Conservation (phyloP, 2,329 filamentous ascomycete genomes). For the Botrytis elliptica region DNA sequence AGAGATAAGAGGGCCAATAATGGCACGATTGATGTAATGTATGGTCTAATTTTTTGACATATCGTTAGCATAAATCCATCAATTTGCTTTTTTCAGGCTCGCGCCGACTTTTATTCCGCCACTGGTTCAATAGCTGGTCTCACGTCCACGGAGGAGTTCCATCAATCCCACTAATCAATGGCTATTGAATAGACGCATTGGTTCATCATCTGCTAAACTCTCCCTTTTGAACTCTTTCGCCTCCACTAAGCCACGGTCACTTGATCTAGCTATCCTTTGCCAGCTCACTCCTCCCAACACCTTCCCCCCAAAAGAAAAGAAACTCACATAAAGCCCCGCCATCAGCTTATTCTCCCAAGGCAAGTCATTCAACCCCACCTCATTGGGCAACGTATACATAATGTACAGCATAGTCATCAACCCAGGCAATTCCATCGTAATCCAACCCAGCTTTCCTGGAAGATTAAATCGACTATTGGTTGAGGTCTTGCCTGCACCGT, state of each 20-base stretch:
- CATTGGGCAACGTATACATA: slow-evolving; percentile 63
- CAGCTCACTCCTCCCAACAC: not conserved
- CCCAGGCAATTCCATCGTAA: slow-evolving; percentile 81
- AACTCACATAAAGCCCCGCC: slow-evolving; percentile 59
- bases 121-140: not conserved
- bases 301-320: not conserved
- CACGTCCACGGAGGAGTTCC: not conserved
- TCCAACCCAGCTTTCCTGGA: slow-evolving; percentile 85
- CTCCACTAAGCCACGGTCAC: not conserved
- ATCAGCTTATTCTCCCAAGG: slow-evolving; percentile 79
- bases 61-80: slow-evolving; percentile 11
- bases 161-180: not conserved
- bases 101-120: not conserved
- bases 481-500: slow-evolving; percentile 92
- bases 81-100: not conserved
- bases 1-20: slow-evolving; percentile 78
- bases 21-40: slow-evolving; percentile 88
- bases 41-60: slow-evolving; percentile 52
- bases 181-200: not conserved
- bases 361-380: slow-evolving; percentile 57
- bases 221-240: not conserved
- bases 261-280: not conserved
- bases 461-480: slow-evolving; percentile 72
- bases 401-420: slow-evolving; percentile 77
- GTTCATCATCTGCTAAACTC: not conserved